A percentile compares a stretch with the other conserved stretches of the same genome.
Conservation (phyloP, 768 basidiomycete genomes). For the Austroboletus festivus region DNA sequence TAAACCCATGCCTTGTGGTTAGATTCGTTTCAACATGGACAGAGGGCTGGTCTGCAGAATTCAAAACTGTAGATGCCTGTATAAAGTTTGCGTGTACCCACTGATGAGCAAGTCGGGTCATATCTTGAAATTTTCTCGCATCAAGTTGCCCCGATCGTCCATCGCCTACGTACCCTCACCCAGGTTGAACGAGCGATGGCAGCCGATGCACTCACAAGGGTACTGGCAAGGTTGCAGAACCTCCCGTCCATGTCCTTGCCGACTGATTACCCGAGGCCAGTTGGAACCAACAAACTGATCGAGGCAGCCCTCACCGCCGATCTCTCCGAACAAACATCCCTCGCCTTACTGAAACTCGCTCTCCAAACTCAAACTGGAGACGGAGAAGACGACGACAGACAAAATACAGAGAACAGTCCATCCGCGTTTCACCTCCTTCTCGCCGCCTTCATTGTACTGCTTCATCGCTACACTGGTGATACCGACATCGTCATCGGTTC, state of each 20-base stretch:
- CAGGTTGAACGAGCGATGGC: too few species aligned
- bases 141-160: too few species aligned
- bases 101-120: too few species aligned
- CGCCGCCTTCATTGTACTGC: slow-evolving; percentile 85
- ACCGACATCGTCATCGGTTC: slow-evolving; percentile 90
- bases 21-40: too few species aligned
- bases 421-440: slow-evolving; percentile 90
- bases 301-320: slow-evolving; percentile 76
- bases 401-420: slow-evolving; percentile 42
- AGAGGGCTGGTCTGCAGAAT: too few species aligned
- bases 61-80: too few species aligned
- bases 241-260: slow-evolving; percentile 89
- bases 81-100: too few species aligned
- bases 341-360: slow-evolving; percentile 80
- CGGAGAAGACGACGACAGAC: slow-evolving; percentile 47
- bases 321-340: slow-evolving; percentile 70
- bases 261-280: slow-evolving; percentile 90
- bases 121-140: too few species aligned
- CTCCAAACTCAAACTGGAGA: slow-evolving; percentile 59
- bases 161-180: too few species aligned
- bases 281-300: slow-evolving; percentile 70
- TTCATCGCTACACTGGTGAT: slow-evolving; percentile 95
- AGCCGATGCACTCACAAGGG: slow-evolving; percentile 43
- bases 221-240: slow-evolving; percentile 66
- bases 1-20: too few species aligned